Percentiles rank a stretch among this genome's conserved stretches.
These are phyloP conservation scores for Pyrenula aspistea DNA, from an alignment of 495 filamentous ascomycete genomes.

Conservation along the genomic window DNA sequence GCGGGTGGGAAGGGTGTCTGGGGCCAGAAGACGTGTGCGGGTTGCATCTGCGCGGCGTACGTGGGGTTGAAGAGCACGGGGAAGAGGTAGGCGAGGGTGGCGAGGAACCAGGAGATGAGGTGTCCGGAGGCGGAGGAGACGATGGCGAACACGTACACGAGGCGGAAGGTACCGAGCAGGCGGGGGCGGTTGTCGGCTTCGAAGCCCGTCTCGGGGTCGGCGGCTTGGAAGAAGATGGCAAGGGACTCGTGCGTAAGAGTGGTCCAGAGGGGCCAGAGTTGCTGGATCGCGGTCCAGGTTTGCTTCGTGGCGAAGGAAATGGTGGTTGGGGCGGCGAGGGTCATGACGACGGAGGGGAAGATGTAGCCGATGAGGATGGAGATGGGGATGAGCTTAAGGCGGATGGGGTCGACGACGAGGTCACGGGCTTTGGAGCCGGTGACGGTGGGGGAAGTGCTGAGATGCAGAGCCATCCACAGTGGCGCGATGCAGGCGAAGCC, in stretches of 20 bases:
- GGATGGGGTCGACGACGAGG: constrained; percentile 32
- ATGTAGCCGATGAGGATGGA: constrained; percentile 36
- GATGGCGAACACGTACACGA: constrained; percentile 43
- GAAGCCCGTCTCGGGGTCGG: constrained; percentile 15
- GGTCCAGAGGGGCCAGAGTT: constrained; percentile 43
- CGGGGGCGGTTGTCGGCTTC: constrained; percentile 9
- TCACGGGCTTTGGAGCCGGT: constrained; percentile 29
- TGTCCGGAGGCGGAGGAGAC: constrained; percentile 34
- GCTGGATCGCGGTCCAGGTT: constrained; percentile 45
- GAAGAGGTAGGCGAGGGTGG: constrained; percentile 24
- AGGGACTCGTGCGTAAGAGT: constrained; percentile 19
- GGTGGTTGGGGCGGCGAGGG: constrained; percentile 33
- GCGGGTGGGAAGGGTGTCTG: constrained; percentile 27
- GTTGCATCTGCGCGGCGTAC: constrained; percentile 22
- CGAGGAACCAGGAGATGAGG: constrained; percentile 28
- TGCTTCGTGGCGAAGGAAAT: constrained; percentile 40
- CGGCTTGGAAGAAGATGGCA: constrained; percentile 21
- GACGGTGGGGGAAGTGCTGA: constrained; percentile 39
- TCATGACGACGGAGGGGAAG: constrained; percentile 37
- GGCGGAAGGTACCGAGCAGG: constrained; percentile 27
- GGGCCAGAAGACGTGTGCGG: constrained; percentile 23
- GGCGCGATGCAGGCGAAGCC: constrained; percentile 43
- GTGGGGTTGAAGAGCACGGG: constrained; percentile 24
- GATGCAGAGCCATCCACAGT: constrained; percentile 36
- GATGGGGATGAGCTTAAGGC: constrained; percentile 34